Percentiles rank a stretch among this genome's conserved stretches.
Conservation (phyloP, 305 asterid species). For the Nicotiana rustica region DNA sequence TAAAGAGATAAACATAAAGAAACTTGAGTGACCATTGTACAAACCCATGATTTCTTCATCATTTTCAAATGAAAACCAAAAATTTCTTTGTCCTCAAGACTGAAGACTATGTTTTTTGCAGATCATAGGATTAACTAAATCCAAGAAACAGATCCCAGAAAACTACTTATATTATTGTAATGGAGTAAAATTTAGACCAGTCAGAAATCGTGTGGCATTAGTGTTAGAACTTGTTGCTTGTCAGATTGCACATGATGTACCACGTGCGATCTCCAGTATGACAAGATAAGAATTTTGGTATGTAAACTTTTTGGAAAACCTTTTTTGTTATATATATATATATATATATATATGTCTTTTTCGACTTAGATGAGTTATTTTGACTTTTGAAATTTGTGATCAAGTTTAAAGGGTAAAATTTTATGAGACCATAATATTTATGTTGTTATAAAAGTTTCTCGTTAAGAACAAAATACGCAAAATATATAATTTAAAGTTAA, state of each 20-base stretch:
- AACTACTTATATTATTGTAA: not conserved
- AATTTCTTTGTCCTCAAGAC: not conserved
- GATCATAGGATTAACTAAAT: not conserved
- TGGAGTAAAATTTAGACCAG: not conserved
- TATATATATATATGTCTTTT: too few species aligned
- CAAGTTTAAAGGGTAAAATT: too few species aligned
- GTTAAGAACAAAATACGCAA: too few species aligned
- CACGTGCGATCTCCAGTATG: not conserved
- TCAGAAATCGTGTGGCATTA: not conserved
- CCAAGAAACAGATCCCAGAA: not conserved
- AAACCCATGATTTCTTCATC: slow-evolving; percentile 68
- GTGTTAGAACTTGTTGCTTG: slow-evolving; percentile 11
- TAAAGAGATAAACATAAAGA: slow-evolving; percentile 58
- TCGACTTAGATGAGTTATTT: too few species aligned
- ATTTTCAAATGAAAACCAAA: slow-evolving; percentile 37
- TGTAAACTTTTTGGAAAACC: not conserved
- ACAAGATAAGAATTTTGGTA: not conserved
- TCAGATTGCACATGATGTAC: not conserved
- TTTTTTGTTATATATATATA: too few species aligned
- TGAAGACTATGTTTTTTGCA: not conserved
- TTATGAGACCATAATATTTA: too few species aligned
- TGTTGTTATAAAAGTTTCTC: too few species aligned
- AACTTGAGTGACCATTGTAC: slow-evolving; percentile 64
- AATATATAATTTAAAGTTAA: too few species aligned
- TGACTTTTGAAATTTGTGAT: too few species aligned